phyloP scores from a whole-genome alignment of 208 protist species.

The Perkinsela sp. region DNA sequence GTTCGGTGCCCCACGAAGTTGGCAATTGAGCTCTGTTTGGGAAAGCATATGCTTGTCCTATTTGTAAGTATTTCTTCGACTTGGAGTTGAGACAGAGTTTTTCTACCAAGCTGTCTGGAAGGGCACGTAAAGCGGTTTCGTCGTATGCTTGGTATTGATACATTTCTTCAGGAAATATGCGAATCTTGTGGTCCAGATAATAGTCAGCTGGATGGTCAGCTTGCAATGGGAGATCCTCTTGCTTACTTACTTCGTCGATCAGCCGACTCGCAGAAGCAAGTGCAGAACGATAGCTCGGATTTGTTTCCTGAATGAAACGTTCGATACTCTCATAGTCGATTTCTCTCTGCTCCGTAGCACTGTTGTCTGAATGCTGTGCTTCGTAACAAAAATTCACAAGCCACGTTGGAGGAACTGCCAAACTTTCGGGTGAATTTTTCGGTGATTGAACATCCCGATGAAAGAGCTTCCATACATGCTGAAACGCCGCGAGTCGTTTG shows the following conservation, averaged over 20 bases:
- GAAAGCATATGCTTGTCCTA: slow-evolving; percentile 54
- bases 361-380: not conserved
- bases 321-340: not conserved
- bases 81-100: slow-evolving; percentile 23
- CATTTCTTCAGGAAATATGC: not conserved
- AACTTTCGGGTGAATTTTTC: not conserved
- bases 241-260: not conserved
- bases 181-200: not conserved
- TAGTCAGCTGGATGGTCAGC: not conserved
- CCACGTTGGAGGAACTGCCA: not conserved
- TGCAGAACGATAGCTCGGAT: not conserved
- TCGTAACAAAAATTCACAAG: not conserved
- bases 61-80: slow-evolving; percentile 50
- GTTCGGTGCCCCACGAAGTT: slow-evolving; percentile 41
- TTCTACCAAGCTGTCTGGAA: not conserved
- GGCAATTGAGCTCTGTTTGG: slow-evolving; percentile 41
- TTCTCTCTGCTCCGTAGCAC: not conserved
- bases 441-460: not conserved
- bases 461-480: not conserved
- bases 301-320: not conserved
- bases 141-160: not conserved
- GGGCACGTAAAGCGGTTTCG: not conserved
- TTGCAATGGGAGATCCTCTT: not conserved
- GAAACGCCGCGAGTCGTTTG: not conserved
- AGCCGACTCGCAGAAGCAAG: not conserved